Evolutionary conservation across 2,329 filamentous ascomycete genomes (phyloP).

Genomic region (Dissoconium aciculare): DNA sequence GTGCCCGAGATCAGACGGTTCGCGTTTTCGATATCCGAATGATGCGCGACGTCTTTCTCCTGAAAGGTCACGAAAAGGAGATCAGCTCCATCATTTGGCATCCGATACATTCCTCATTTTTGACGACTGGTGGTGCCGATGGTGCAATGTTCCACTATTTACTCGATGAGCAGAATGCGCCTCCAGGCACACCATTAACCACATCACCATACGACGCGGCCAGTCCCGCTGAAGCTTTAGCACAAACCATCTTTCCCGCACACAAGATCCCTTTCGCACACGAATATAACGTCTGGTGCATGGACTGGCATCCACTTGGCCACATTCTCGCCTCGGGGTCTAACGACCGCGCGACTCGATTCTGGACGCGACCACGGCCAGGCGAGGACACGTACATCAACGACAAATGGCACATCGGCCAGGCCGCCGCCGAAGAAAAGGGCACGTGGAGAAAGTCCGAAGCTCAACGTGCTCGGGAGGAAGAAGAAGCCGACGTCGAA

Average conservation of each 20-base stretch:
- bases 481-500: conserved; percentile 84
- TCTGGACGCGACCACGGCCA: conserved; percentile 84
- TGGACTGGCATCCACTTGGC: conserved; percentile 94
- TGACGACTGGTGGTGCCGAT: conserved; percentile 81
- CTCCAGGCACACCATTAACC: conserved; percentile 53
- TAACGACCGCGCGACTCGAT: conserved; percentile 90
- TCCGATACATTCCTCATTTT: conserved; percentile 73
- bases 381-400: conserved; percentile 75
- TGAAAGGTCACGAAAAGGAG: conserved; percentile 92
- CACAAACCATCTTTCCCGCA: conserved; percentile 83
- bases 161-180: conserved; percentile 85
- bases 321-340: conserved; percentile 92
- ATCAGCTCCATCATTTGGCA: conserved; percentile 89
- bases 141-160: conserved; percentile 86
- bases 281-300: conserved; percentile 89
- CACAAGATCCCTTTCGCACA: conserved; percentile 80
- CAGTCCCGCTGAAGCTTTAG: conserved; percentile 63
- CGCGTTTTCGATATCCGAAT: conserved; percentile 89
- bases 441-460: conserved; percentile 84
- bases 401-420: conserved; percentile 90
- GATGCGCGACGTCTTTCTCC: conserved; percentile 92
- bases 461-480: conserved; percentile 66
- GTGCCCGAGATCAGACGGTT: conserved; percentile 81
- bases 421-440: conserved; percentile 80
- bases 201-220: conserved; percentile 72